A percentile compares a stretch with the other conserved stretches of the same genome.
Conservation (phyloP, 306 rosid genomes). For the Pachyrhizus erosus region DNA sequence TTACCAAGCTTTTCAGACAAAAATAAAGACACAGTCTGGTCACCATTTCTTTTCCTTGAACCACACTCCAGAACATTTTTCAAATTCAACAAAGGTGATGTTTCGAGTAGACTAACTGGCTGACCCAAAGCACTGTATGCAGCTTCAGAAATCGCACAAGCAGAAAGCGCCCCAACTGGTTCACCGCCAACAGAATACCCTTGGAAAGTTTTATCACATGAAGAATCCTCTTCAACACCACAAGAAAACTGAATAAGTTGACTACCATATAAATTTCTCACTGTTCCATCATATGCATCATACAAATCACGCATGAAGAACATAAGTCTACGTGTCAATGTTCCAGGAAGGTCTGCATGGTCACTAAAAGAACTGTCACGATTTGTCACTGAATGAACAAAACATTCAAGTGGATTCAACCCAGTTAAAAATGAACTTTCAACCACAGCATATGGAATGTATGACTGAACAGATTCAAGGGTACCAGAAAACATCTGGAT, state of each 20-base stretch:
- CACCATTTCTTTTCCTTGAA: constrained; percentile 59
- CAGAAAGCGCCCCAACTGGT: constrained; percentile 91
- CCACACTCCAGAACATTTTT: constrained; percentile 91
- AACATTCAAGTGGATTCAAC: constrained; percentile 90
- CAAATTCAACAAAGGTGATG: constrained; percentile 89
- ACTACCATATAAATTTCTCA: constrained; percentile 85
- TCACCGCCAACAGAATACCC: constrained; percentile 60
- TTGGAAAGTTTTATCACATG: constrained; percentile 34
- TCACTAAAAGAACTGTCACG: constrained; percentile 92
- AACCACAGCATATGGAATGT: constrained; percentile 86
- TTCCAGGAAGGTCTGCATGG: constrained; percentile 97
- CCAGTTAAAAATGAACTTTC: constrained; percentile 82
- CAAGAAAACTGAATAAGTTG: constrained; percentile 78
- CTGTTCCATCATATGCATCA: constrained; percentile 88
- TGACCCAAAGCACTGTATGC: constrained; percentile 98
- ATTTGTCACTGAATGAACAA: constrained; percentile 90
- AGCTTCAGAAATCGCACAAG: constrained; percentile 96
- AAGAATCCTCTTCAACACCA: constrained; percentile 45
- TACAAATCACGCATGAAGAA: constrained; percentile 88
- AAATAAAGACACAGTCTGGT: constrained; percentile 70
- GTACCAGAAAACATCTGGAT: constrained; percentile 47
- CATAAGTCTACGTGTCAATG: constrained; percentile 80
- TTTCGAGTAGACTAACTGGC: constrained; percentile 89
- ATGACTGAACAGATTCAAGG: constrained; percentile 56
- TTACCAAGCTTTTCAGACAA: constrained; percentile 73